Conservation (phyloP, 495 filamentous ascomycete species). For the Lophium mytilinum region DNA sequence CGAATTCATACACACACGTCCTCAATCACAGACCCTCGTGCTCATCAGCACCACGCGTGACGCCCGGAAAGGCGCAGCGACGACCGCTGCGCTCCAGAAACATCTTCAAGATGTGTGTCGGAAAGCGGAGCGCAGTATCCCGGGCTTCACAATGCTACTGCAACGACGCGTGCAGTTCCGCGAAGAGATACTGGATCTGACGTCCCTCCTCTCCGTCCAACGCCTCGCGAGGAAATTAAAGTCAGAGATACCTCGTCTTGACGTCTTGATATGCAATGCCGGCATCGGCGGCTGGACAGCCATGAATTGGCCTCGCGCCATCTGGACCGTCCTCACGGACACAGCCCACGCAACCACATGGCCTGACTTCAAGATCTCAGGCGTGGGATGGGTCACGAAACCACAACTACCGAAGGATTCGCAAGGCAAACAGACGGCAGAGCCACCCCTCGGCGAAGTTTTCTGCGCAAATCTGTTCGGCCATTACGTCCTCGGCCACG, state of each 20-base stretch:
- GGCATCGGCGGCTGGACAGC: slow-evolving; percentile 80
- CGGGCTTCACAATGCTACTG: slow-evolving; percentile 48
- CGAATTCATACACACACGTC: slow-evolving; percentile 69
- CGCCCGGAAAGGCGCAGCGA: slow-evolving; percentile 50
- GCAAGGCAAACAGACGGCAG: slow-evolving; percentile 22
- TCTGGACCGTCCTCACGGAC: slow-evolving; percentile 55
- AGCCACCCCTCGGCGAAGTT: slow-evolving; percentile 62
- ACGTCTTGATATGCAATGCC: slow-evolving; percentile 78
- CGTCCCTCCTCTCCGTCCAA: slow-evolving; percentile 47
- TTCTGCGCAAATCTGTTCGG: slow-evolving; percentile 93
- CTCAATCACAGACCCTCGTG: slow-evolving; percentile 52
- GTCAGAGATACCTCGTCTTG: slow-evolving; percentile 51
- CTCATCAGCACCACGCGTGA: slow-evolving; percentile 61
- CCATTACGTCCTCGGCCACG: slow-evolving; percentile 84
- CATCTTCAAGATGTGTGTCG: slow-evolving; percentile 42
- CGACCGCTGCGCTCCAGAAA: slow-evolving; percentile 44
- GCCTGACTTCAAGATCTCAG: slow-evolving; percentile 64
- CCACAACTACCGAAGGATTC: slow-evolving; percentile 21
- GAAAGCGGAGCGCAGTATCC: slow-evolving; percentile 32
- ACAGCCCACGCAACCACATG: slow-evolving; percentile 63
- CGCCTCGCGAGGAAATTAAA: slow-evolving; percentile 42
- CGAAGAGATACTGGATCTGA: slow-evolving; percentile 48
- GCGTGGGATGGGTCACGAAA: slow-evolving; percentile 47
- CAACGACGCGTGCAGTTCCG: slow-evolving; percentile 33
- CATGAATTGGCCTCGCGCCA: slow-evolving; percentile 60